Evolutionary conservation across 2,329 filamentous ascomycete genomes (phyloP).

Genomic region (Diaporthe sp.): DNA sequence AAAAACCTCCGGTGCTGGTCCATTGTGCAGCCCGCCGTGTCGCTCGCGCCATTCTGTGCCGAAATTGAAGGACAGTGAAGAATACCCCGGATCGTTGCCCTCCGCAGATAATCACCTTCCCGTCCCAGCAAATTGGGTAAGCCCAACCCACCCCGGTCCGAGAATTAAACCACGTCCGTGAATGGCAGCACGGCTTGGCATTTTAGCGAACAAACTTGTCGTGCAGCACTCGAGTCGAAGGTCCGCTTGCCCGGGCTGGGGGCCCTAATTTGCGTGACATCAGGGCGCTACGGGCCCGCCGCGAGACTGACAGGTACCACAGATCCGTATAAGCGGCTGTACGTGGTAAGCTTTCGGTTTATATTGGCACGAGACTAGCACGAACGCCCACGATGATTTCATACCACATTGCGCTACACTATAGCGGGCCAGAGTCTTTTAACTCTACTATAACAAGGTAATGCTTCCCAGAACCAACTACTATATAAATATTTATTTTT

Average conservation of each 20-base stretch:
- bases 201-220: background rate
- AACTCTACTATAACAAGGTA: background rate
- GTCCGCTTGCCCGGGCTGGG: constrained; percentile 15
- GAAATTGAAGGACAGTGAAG: constrained; percentile 19
- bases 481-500: background rate
- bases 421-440: background rate
- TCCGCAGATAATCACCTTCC: constrained; percentile 20
- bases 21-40: background rate
- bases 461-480: background rate
- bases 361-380: constrained; percentile 19
- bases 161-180: constrained; percentile 9
- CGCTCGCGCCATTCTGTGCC: constrained; percentile 26
- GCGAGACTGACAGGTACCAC: constrained; percentile 6
- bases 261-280: background rate
- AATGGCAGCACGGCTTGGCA: constrained; percentile 27
- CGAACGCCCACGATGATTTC: background rate
- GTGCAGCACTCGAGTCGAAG: background rate
- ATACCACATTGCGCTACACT: constrained; percentile 16
- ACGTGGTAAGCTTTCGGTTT: constrained; percentile 6
- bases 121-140: background rate
- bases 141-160: background rate
- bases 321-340: constrained; percentile 1
- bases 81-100: constrained; percentile 21
- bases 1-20: background rate
- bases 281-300: background rate